phyloP scores from a whole-genome alignment of 2,329 filamentous ascomycete genomes.

The Dactylellina haptotyla region DNA sequence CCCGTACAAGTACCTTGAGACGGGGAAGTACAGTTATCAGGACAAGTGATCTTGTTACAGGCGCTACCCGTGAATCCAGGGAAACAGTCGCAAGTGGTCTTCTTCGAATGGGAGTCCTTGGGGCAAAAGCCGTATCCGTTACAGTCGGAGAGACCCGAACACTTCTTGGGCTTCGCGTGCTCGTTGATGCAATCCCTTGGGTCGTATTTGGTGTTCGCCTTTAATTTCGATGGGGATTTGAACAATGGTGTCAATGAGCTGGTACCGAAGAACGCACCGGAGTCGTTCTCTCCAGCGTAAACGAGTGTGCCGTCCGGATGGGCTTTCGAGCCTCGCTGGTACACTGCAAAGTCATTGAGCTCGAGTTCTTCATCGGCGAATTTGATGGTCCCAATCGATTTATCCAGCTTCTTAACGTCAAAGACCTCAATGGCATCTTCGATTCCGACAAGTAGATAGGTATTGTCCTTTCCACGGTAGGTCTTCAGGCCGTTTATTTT shows the following conservation, averaged over 20 bases:
- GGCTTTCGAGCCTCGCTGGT: constrained; percentile 60
- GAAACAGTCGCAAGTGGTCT: constrained; percentile 62
- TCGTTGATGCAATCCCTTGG: constrained; percentile 59
- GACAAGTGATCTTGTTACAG: constrained; percentile 62
- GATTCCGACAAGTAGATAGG: constrained; percentile 63
- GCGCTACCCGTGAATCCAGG: constrained; percentile 62
- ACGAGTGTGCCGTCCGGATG: constrained; percentile 62
- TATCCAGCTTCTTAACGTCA: constrained; percentile 59
- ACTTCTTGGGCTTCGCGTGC: constrained; percentile 32
- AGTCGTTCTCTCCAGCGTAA: constrained; percentile 63
- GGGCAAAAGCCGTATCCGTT: constrained; percentile 62
- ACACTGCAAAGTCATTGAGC: constrained; percentile 62
- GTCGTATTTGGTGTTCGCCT: constrained; percentile 62
- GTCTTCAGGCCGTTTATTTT: constrained; percentile 63
- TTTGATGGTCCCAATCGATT: constrained; percentile 60
- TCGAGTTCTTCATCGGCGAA: constrained; percentile 63
- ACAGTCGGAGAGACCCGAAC: constrained; percentile 58
- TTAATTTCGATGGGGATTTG: constrained; percentile 58
- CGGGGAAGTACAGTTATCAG: constrained; percentile 62
- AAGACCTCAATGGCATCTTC: constrained; percentile 62
- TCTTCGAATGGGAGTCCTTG: constrained; percentile 22
- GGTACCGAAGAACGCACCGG: constrained; percentile 62
- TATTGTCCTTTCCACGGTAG: constrained; percentile 61
- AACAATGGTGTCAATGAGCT: constrained; percentile 62
- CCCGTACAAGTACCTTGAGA: constrained; percentile 62